A percentile compares a stretch with the other conserved stretches of the same genome.
These are phyloP conservation scores for Arctostaphylos glauca DNA, from an alignment of 148 eudicot species.

Conservation along the genomic window DNA sequence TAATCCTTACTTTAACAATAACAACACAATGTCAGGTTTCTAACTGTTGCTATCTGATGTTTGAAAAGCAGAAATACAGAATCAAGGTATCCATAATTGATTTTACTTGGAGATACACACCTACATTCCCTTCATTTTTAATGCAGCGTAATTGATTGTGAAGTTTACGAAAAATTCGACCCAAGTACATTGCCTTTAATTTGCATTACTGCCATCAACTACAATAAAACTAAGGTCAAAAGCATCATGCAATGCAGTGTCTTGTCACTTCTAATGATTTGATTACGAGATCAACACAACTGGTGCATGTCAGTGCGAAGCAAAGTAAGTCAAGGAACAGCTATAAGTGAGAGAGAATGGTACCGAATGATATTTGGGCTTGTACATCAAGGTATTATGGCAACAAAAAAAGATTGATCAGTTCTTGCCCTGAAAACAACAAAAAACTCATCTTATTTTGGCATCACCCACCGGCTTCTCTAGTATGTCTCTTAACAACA, in stretches of 20 bases:
- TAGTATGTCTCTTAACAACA: too few relatives aligned
- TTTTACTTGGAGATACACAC: not conserved
- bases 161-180: not conserved
- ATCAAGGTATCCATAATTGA: not conserved
- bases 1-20: too few relatives aligned
- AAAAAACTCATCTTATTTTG: too few relatives aligned
- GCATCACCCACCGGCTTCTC: too few relatives aligned
- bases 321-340: not conserved
- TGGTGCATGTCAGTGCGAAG: not conserved
- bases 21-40: not conserved
- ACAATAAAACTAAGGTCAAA: not conserved
- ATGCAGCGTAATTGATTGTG: not conserved
- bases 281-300: not conserved
- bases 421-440: not conserved
- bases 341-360: not conserved
- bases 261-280: not conserved
- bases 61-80: constrained; percentile 13
- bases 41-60: not conserved
- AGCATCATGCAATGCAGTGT: constrained; percentile 1
- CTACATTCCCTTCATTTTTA: not conserved
- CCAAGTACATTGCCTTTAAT: not conserved
- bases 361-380: not conserved
- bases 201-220: not conserved
- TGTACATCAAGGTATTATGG: not conserved
- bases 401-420: not conserved